Percentiles rank a stretch among this genome's conserved stretches.
Evolutionary conservation across 2,329 filamentous ascomycete species (phyloP).

Genomic region (Lachnellula willkommii): DNA sequence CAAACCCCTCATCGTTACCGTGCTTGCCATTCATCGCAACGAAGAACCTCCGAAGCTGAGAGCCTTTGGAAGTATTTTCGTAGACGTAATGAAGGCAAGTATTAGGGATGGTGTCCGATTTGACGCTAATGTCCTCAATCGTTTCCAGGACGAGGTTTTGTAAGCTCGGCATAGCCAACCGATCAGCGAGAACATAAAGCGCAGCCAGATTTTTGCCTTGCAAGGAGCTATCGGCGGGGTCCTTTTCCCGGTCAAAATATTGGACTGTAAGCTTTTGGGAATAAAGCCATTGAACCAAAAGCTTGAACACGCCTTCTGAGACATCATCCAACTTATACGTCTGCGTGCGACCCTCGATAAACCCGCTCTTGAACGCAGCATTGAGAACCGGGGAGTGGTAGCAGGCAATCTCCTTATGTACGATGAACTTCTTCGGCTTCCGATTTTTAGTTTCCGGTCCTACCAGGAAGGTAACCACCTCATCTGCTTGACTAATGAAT

Average conservation of each 20-base stretch:
- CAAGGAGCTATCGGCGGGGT: too few relatives aligned
- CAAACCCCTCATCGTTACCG: not conserved
- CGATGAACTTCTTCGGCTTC: not conserved
- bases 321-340: constrained; percentile 2
- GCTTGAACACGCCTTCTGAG: not conserved
- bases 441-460: not conserved
- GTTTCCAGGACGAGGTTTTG: constrained; percentile 5
- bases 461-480: not conserved
- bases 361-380: not conserved
- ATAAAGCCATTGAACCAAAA: constrained; percentile 8
- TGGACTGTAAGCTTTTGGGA: not conserved
- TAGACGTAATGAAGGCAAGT: not conserved
- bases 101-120: constrained; percentile 1
- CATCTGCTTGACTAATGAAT: not conserved
- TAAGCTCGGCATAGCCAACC: constrained; percentile 3
- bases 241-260: too few relatives aligned
- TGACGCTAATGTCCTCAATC: not conserved
- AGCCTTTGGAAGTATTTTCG: not conserved
- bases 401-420: constrained; percentile 9
- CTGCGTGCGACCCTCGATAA: constrained; percentile 2
- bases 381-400: constrained; percentile 7
- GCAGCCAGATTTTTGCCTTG: not conserved
- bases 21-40: not conserved
- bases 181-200: constrained; percentile 12
- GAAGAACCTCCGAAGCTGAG: not conserved